A percentile compares a stretch with the other conserved stretches of the same genome.
phyloP scores from a whole-genome alignment of 2,329 filamentous ascomycete genomes.

The Trichophyton simii region DNA sequence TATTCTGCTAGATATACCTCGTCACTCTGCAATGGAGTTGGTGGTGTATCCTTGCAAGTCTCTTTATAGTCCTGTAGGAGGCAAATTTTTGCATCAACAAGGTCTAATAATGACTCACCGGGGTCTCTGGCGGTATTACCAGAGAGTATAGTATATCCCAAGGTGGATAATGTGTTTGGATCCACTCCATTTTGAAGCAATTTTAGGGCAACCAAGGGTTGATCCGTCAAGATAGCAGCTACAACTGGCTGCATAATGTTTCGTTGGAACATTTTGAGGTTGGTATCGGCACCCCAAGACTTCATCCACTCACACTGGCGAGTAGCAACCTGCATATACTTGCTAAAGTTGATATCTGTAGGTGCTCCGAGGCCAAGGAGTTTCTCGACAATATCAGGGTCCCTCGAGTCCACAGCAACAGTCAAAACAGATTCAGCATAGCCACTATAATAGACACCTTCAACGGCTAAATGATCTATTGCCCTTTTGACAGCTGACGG shows the following conservation, averaged over 20 bases:
- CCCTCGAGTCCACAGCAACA: slow-evolving; percentile 21
- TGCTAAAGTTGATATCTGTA: neutral
- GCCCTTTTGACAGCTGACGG: slow-evolving; percentile 7
- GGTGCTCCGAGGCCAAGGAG: slow-evolving; percentile 51
- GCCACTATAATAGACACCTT: neutral
- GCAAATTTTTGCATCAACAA: slow-evolving; percentile 3
- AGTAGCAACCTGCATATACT: neutral
- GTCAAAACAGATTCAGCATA: slow-evolving; percentile 4
- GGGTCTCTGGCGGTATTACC: no score
- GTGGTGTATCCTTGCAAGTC: neutral
- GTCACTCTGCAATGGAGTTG: slow-evolving; percentile 3
- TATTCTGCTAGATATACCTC: slow-evolving; percentile 3
- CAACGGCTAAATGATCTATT: slow-evolving; percentile 7
- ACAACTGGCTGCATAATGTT: slow-evolving; percentile 44
- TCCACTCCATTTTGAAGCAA: slow-evolving; percentile 55
- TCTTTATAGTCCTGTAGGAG: neutral
- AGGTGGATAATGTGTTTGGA: slow-evolving; percentile 45
- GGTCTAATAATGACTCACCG: slow-evolving; percentile 5
- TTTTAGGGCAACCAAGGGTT: slow-evolving; percentile 42
- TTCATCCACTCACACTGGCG: neutral
- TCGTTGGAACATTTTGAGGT: neutral
- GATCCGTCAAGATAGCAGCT: slow-evolving; percentile 41
- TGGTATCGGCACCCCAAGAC: neutral
- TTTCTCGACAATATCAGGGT: slow-evolving; percentile 43
- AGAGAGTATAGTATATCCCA: slow-evolving; percentile 20